These are phyloP conservation scores for Carex scoparia DNA, from an alignment of 176 grass and related monocot species.

Conservation along the genomic window DNA sequence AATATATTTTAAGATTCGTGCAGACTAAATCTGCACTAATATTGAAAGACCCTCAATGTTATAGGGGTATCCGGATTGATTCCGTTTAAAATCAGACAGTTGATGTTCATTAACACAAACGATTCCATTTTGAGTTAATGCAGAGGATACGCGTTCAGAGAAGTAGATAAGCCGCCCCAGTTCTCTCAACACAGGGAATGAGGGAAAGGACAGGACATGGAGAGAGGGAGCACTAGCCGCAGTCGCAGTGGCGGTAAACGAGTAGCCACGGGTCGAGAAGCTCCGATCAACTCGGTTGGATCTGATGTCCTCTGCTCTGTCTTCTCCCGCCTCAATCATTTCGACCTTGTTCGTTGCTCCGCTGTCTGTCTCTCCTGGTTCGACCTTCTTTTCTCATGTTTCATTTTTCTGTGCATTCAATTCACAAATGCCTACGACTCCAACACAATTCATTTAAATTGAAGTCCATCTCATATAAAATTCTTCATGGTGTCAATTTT, in stretches of 20 bases:
- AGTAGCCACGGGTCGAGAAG: background rate
- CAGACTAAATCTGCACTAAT: no score
- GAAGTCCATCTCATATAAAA: no score
- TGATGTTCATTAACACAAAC: no score
- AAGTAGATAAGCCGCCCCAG: background rate
- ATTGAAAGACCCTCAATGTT: no score
- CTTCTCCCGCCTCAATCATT: constrained; percentile 75
- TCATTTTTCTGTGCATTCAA: background rate
- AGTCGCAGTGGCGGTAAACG: constrained; percentile 16
- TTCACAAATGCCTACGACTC: background rate
- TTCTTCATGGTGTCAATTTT: no score
- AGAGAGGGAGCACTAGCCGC: constrained; percentile 42
- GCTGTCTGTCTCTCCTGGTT: constrained; percentile 83
- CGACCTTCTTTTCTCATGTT: background rate
- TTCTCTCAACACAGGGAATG: background rate
- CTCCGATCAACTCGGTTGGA: constrained; percentile 35
- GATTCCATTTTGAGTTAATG: no score
- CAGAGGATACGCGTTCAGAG: no score
- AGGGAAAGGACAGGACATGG: constrained; percentile 1
- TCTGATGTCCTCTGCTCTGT: constrained; percentile 58
- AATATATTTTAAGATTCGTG: no score
- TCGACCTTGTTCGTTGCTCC: constrained; percentile 83
- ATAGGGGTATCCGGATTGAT: no score
- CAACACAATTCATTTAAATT: background rate
- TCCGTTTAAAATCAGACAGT: no score